Percentiles rank a stretch among this genome's conserved stretches.
Evolutionary conservation across 2,329 filamentous ascomycete genomes (phyloP).

Genomic region (Phialophora macrospora): DNA sequence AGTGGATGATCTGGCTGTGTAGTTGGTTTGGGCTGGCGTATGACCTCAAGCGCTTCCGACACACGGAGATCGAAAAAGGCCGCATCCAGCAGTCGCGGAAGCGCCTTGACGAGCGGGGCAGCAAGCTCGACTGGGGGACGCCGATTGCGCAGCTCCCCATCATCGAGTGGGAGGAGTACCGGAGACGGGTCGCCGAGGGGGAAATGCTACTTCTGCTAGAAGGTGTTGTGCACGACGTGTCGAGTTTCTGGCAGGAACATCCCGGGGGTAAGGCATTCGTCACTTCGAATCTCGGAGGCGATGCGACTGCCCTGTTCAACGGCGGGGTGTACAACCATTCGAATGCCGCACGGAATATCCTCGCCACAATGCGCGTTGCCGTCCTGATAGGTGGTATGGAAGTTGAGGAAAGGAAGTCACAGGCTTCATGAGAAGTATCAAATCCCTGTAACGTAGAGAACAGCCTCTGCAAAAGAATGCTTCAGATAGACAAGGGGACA

Average conservation of each 20-base stretch:
- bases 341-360: conserved; percentile 85
- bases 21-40: conserved; percentile 83
- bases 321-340: conserved; percentile 87
- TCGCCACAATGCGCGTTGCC: conserved; percentile 87
- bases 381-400: conserved; percentile 85
- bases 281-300: conserved; percentile 79
- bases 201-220: conserved; percentile 77
- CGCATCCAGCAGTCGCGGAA: conserved; percentile 87
- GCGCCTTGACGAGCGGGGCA: conserved; percentile 86
- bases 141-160: conserved; percentile 85
- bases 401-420: conserved; percentile 61
- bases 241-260: conserved; percentile 83
- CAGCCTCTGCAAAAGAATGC: neutral
- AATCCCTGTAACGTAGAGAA: neutral
- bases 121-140: conserved; percentile 81
- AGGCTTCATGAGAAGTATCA: neutral
- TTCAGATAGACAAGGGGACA: neutral
- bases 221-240: conserved; percentile 83
- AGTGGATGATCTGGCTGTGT: conserved; percentile 84
- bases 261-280: conserved; percentile 88
- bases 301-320: conserved; percentile 91
- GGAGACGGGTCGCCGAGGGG: conserved; percentile 75
- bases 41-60: conserved; percentile 86
- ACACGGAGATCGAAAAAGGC: conserved; percentile 91
- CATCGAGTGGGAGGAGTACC: conserved; percentile 83